Evolutionary conservation across 2,329 filamentous ascomycete species (phyloP).

Genomic region (Nemania diffusa): DNA sequence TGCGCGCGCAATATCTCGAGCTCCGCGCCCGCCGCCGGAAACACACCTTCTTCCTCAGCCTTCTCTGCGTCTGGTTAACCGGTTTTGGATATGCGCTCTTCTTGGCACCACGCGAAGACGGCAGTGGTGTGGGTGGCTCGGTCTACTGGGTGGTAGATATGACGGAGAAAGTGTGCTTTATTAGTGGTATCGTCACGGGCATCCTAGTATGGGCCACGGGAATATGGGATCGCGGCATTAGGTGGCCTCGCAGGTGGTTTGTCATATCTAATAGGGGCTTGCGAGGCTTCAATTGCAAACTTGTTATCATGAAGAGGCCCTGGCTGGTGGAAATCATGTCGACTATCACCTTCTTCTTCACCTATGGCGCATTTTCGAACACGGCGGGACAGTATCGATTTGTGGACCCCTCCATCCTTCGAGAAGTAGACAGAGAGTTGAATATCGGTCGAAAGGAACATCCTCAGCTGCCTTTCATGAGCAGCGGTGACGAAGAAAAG

Average conservation of each 20-base stretch:
- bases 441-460: slow-evolving; percentile 58
- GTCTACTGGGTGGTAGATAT: slow-evolving; percentile 97
- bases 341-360: slow-evolving; percentile 79
- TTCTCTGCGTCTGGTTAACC: slow-evolving; percentile 82
- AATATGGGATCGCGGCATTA: slow-evolving; percentile 93
- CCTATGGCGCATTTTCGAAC: slow-evolving; percentile 77
- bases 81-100: slow-evolving; percentile 92
- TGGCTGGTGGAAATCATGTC: slow-evolving; percentile 83
- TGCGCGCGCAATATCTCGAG: slow-evolving; percentile 92
- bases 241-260: slow-evolving; percentile 94
- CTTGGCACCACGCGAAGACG: slow-evolving; percentile 95
- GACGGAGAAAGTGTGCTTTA: slow-evolving; percentile 88
- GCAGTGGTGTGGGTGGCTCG: slow-evolving; percentile 86
- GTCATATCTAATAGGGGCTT: slow-evolving; percentile 88
- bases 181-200: slow-evolving; percentile 88
- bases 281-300: slow-evolving; percentile 93
- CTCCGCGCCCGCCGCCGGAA: slow-evolving; percentile 88
- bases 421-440: slow-evolving; percentile 69
- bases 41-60: slow-evolving; percentile 89
- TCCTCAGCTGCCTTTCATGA: slow-evolving; percentile 53
- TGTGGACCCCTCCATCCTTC: slow-evolving; percentile 72
- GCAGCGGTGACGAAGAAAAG: slow-evolving; percentile 64
- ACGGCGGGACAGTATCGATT: slow-evolving; percentile 78
- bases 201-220: slow-evolving; percentile 93
- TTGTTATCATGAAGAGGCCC: slow-evolving; percentile 85